These are phyloP conservation scores for Triglochin maritima DNA, from an alignment of 106 monocot genomes.

Conservation along the genomic window DNA sequence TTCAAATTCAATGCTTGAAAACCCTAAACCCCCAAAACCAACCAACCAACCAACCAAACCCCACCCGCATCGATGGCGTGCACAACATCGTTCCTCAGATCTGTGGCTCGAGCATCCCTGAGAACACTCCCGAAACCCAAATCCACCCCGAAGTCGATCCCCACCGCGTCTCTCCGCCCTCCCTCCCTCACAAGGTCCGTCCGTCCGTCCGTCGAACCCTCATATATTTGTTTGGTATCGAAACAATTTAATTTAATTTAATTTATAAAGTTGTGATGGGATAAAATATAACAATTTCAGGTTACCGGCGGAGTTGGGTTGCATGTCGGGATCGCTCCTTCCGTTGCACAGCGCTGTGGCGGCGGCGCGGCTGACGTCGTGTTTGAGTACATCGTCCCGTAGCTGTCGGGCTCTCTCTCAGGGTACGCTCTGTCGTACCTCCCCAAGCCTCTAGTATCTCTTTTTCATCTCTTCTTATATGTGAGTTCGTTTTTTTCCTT, in stretches of 20 bases:
- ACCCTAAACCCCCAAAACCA: background rate
- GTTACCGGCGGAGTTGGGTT: constrained; percentile 4
- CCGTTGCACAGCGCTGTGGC: constrained; percentile 16
- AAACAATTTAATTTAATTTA: background rate
- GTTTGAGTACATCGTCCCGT: constrained; percentile 12
- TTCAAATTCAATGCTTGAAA: background rate
- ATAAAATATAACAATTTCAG: background rate
- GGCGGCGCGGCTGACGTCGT: constrained; percentile 14
- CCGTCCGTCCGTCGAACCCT: background rate
- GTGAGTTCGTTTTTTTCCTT: background rate
- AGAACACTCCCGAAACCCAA: background rate
- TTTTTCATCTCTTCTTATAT: background rate
- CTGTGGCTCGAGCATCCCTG: background rate
- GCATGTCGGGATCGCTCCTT: constrained; percentile 13
- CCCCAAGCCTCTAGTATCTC: constrained; percentile 11
- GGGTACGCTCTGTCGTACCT: constrained; percentile 22
- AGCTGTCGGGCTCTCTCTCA: constrained; percentile 16
- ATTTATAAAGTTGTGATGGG: background rate
- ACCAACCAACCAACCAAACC: background rate
- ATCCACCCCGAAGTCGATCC: background rate
- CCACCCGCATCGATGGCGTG: background rate
- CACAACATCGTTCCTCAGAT: background rate
- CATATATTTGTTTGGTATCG: background rate
- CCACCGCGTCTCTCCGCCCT: background rate
- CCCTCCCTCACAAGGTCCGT: background rate